Percentiles rank a stretch among this genome's conserved stretches.
phyloP scores from a whole-genome alignment of 1,139 yeast species.

The Taiozyma onychis region DNA sequence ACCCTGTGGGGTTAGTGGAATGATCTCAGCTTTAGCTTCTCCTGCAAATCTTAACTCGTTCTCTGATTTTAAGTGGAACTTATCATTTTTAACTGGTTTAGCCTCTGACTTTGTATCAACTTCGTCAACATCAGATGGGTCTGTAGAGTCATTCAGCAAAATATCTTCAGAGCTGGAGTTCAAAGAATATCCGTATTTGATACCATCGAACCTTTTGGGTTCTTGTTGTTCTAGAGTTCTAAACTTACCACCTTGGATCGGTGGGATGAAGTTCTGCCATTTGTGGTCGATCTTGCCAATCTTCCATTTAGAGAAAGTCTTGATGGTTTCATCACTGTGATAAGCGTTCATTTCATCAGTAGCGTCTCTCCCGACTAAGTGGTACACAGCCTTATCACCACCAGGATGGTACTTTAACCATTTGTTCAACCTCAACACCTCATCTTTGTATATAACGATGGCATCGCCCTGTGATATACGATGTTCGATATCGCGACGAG shows the following conservation, averaged over 20 bases:
- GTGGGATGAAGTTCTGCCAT: conserved; percentile 79
- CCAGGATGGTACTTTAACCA: conserved; percentile 85
- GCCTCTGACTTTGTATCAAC: not conserved
- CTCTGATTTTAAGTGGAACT: not conserved
- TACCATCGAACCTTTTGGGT: not conserved
- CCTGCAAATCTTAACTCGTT: conserved; percentile 28
- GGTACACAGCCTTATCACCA: conserved; percentile 78
- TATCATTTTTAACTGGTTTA: not conserved
- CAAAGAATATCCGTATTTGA: not conserved
- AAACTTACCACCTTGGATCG: conserved; percentile 78
- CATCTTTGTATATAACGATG: conserved; percentile 57
- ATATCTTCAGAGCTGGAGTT: not conserved
- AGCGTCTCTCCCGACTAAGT: conserved; percentile 86
- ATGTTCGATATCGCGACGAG: conserved; percentile 37
- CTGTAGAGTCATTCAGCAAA: conserved; percentile 7
- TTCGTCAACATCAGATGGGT: conserved; percentile 15
- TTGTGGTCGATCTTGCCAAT: conserved; percentile 56
- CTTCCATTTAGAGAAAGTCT: conserved; percentile 45
- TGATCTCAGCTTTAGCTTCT: conserved; percentile 33
- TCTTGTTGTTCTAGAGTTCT: conserved; percentile 22
- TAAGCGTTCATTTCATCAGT: conserved; percentile 87
- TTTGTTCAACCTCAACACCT: conserved; percentile 57
- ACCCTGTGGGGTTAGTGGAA: conserved; percentile 48
- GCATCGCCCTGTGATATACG: conserved; percentile 63
- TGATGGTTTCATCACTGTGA: conserved; percentile 56